Base-by-base conservation (phyloP, 2,329 filamentous ascomycete genomes). In the Xylaria sp. region DNA sequence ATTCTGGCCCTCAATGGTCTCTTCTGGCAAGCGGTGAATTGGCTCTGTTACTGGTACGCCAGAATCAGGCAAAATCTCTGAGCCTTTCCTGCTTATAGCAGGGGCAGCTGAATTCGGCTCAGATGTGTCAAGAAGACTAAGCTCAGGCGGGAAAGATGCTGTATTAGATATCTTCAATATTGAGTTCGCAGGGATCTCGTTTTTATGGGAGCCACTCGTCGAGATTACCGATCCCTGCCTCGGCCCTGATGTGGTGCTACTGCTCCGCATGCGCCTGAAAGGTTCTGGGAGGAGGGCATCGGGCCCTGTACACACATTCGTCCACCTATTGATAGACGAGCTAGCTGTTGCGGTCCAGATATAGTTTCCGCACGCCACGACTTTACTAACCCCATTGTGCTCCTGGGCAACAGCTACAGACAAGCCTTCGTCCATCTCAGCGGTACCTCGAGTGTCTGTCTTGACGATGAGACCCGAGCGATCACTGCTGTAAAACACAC, bases 401-500 rank as follows among this genome's bases (percentile, higher is more conserved):
- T 99, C 96, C 78, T 98, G 93, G 60, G 93, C 92, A 5, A 97
- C 85, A n/a, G 95, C 95, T 16, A 98, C 86, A 16, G 93, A 97
- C 8, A 97, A 83, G 0, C 95, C 96, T 75, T 97, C 92, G 75
- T 98, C 94, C 80, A 95, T 87, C 23, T 88, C 86, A 32, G 90
- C 85, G 66, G 90, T 89, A 13, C 87, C 87, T 72, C 94, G 88
- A 29, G 95, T 91, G 78, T 99, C 96, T 0, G 95, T 98, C 84
- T 98, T 99, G 63, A 94, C 95, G n/a, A 99, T 91, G 69, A 98
- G 82, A 2, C 96, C 96, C 0, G 93, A 94, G 60, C 95, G 91
- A 81, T 99, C 96, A 74, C 92, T 93, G 65, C 95, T 98, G 82
- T 98, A 98, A 80, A 99, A 98, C 35, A 97, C 88, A 10, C 91